Evolutionary conservation across 1,139 yeast genomes (phyloP).

Genomic region (Kodamaea ohmeri): DNA sequence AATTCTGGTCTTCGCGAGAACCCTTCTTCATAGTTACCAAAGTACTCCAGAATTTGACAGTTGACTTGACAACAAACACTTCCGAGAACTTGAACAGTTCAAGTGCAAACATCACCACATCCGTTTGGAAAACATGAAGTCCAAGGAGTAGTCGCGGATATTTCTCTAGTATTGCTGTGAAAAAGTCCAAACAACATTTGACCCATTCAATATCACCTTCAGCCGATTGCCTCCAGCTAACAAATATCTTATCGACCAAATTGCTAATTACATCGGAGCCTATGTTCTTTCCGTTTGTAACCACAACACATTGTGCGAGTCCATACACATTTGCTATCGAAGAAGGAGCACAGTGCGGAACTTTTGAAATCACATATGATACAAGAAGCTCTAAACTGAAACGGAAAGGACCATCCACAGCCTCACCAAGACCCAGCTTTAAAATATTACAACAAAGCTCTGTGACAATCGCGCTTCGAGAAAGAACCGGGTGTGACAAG

Average conservation of each 20-base stretch:
- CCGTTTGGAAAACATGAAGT: slow-evolving; percentile 29
- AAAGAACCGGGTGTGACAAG: slow-evolving; percentile 32
- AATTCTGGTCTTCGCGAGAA: slow-evolving; percentile 43
- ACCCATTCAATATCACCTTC: slow-evolving; percentile 54
- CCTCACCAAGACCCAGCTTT: slow-evolving; percentile 54
- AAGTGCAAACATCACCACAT: slow-evolving; percentile 43
- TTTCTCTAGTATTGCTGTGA: slow-evolving; percentile 45
- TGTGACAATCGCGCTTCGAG: slow-evolving; percentile 39
- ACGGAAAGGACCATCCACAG: slow-evolving; percentile 58
- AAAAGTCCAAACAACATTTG: slow-evolving; percentile 42
- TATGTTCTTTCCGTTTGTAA: slow-evolving; percentile 30
- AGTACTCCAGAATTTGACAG: slow-evolving; percentile 64
- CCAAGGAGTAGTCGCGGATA: slow-evolving; percentile 50
- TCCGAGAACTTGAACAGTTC: slow-evolving; percentile 54
- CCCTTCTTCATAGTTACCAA: slow-evolving; percentile 56
- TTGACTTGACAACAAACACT: slow-evolving; percentile 60
- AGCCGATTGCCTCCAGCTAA: slow-evolving; percentile 32
- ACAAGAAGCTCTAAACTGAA: slow-evolving; percentile 44
- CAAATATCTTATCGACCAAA: slow-evolving; percentile 30
- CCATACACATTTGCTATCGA: slow-evolving; percentile 41
- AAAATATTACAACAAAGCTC: slow-evolving; percentile 59
- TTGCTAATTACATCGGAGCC: slow-evolving; percentile 27
- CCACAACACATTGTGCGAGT: slow-evolving; percentile 41
- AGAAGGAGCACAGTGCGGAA: slow-evolving; percentile 25
- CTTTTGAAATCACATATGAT: slow-evolving; percentile 44